Evolutionary conservation across 371 early-diverging fungal species (phyloP), one percentile per base, ranked within the genome.

Genomic region (Rhizopus stolonifer): DNA sequence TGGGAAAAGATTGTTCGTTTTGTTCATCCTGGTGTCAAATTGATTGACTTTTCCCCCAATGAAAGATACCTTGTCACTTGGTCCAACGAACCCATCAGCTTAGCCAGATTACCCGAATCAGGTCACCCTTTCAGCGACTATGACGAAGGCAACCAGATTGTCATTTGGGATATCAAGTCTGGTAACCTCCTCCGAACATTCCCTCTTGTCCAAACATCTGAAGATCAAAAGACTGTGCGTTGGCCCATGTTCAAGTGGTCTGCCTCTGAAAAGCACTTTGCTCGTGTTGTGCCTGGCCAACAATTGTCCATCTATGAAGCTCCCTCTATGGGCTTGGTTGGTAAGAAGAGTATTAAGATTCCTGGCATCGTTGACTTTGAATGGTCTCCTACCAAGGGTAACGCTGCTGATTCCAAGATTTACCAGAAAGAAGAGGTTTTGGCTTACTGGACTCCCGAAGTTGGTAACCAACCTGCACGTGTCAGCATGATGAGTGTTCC

Each of bases 161-260:
- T 85, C 59, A 77, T 98, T 45, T 98, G 98, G 98, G 96, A 97
- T 66, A 82, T 93, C 55, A 77, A 77, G 52, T 87, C 94, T 7
- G 96, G 97, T 43, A 65, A 74, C 4, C 73, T 91, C 43, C 76
- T 97, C 43, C 92, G 99, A 53, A 83, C 94, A 10, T 98, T 98
- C 85, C 81, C 91, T 34, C 56, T 70, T 31, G 64, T 67, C 13
- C 72, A 78, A 52, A 60, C 70, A 17, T 59, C 79, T 18, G 70
- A 64, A 39, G 72, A 76, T 25, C 77, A 84, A 49, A 72, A 74
- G 62, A 88, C 89, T 40, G 81, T 90, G 42, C 83, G 83, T 52
- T 95, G 97, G 96, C 96, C 97, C 32, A 80, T 94, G 63, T 95
- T 98, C 86, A 96, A 95, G 79, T 99, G 96, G 95, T 93, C 96